Conservation (phyloP, 2,329 filamentous ascomycete genomes). For the Corynespora cassiicola region DNA sequence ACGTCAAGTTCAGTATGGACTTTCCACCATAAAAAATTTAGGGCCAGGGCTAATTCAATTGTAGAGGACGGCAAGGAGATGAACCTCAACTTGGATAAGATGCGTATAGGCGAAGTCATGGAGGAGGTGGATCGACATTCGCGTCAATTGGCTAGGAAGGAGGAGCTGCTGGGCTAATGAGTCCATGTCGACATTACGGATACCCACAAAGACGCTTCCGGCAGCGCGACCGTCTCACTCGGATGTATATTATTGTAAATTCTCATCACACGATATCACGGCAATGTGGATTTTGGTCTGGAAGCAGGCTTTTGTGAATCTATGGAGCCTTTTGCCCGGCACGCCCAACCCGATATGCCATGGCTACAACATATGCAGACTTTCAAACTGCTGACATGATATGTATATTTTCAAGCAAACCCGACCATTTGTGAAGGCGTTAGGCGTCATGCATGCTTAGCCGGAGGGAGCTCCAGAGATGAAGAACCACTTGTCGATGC, state of each 20-base stretch:
- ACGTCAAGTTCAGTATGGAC: slow-evolving; percentile 82
- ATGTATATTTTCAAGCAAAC: no score
- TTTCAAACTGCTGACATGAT: no score
- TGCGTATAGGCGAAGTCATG: slow-evolving; percentile 84
- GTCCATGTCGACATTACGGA: no score
- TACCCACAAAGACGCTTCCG: no score
- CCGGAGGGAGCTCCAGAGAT: slow-evolving; percentile 87
- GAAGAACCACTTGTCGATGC: slow-evolving; percentile 99
- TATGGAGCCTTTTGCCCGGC: no score
- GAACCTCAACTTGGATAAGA: slow-evolving; percentile 77
- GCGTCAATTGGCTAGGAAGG: slow-evolving; percentile 78
- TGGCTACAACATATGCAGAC: no score
- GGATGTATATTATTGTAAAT: no score
- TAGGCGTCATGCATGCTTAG: slow-evolving; percentile 30
- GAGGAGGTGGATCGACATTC: slow-evolving; percentile 93
- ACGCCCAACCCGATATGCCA: no score
- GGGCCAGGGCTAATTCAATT: slow-evolving; percentile 20
- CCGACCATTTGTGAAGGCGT: no score
- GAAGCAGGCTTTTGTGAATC: no score
- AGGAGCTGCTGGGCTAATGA: slow-evolving; percentile 69
- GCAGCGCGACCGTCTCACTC: no score
- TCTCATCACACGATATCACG: slow-evolving; percentile 38
- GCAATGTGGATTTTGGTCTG: no score
- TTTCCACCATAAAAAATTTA: neutral
- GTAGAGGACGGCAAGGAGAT: slow-evolving; percentile 93